phyloP scores from a whole-genome alignment of 177 flowering plant genomes.

The Vitis hybrid region DNA sequence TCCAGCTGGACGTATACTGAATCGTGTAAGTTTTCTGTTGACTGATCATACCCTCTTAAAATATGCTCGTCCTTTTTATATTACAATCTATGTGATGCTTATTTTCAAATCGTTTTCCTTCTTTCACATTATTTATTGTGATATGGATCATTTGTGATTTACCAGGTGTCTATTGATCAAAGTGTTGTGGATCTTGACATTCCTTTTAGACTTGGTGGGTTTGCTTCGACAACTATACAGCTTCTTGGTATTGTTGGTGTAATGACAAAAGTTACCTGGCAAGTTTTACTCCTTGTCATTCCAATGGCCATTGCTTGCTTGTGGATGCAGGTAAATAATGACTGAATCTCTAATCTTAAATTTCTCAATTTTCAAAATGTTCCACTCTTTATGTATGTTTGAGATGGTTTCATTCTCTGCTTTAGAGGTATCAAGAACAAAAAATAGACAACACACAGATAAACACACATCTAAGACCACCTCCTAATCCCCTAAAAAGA shows the following conservation, averaged over 20 bases:
- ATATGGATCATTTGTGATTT: constrained; percentile 18
- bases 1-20: constrained; percentile 93
- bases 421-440: too few species aligned
- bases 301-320: constrained; percentile 97
- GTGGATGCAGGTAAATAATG: constrained; percentile 93
- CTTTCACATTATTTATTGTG: constrained; percentile 11
- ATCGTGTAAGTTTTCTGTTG: constrained; percentile 70
- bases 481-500: too few species aligned
- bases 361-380: constrained; percentile 1
- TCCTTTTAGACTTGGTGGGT: constrained; percentile 98
- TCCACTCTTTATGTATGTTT: too few species aligned
- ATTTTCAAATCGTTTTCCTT: background rate
- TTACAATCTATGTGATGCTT: background rate
- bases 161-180: constrained; percentile 96
- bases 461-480: too few species aligned
- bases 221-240: constrained; percentile 96
- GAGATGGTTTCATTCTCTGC: too few species aligned
- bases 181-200: constrained; percentile 99
- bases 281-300: constrained; percentile 85
- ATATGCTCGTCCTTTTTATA: background rate
- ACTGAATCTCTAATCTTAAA: background rate
- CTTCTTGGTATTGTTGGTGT: constrained; percentile 96
- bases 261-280: constrained; percentile 96
- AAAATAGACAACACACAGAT: too few species aligned
- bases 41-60: background rate